Evolutionary conservation across 2,329 filamentous ascomycete genomes (phyloP).

Genomic region (Microsporum audouinii): DNA sequence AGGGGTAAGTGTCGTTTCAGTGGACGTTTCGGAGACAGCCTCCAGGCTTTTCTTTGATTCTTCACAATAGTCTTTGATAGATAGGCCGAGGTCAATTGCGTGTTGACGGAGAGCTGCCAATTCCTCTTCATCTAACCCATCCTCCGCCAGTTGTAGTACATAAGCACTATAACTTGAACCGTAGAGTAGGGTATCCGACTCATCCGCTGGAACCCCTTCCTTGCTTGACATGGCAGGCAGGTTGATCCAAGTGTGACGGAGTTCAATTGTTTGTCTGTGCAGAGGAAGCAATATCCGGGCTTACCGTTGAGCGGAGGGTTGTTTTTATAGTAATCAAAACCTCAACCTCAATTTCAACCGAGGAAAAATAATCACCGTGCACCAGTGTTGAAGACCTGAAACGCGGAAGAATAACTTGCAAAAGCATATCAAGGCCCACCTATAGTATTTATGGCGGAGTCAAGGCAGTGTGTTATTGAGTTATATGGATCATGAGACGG

Average conservation of each 20-base stretch:
- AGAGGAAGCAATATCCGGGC: too few relatives aligned
- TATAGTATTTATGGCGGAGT: background rate
- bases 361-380: background rate
- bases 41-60: background rate
- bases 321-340: background rate
- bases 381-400: background rate
- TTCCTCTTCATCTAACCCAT: background rate
- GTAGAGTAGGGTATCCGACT: background rate
- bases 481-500: background rate
- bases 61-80: background rate
- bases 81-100: background rate
- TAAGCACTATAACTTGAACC: background rate
- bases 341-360: background rate
- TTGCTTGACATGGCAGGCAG: background rate
- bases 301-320: background rate
- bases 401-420: background rate
- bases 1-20: background rate
- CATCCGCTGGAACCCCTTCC: background rate
- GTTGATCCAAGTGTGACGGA: background rate
- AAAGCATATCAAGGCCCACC: background rate
- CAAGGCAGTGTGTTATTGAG: background rate
- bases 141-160: background rate
- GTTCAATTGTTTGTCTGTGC: background rate
- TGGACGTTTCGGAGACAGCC: background rate
- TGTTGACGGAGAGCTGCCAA: background rate